Evolutionary conservation across 805 yeast species (phyloP).

Genomic region (Metschnikowia proteae): DNA sequence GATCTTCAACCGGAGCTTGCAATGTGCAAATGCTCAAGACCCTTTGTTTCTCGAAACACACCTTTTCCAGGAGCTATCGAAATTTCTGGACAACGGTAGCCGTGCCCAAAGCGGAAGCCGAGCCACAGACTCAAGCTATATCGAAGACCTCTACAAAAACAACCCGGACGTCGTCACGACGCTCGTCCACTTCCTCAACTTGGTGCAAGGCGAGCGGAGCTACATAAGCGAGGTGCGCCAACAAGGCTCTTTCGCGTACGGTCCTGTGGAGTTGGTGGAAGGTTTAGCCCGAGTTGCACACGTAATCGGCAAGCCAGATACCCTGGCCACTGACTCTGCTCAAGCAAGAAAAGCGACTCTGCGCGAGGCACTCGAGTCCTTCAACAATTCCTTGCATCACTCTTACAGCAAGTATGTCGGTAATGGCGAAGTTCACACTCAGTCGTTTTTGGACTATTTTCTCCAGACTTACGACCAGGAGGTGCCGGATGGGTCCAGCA

Average conservation of each 20-base stretch:
- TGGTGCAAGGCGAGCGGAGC: constrained; percentile 13
- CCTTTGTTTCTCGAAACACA: constrained; percentile 12
- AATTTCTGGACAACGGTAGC: not conserved
- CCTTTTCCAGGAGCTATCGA: constrained; percentile 11
- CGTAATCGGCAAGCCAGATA: constrained; percentile 8
- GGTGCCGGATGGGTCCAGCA: constrained; percentile 23
- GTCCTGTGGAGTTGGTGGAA: constrained; percentile 12
- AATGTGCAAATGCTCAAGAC: not conserved
- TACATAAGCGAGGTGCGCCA: constrained; percentile 6
- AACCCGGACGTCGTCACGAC: constrained; percentile 8
- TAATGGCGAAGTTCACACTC: constrained; percentile 6
- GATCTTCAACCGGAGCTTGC: constrained; percentile 22
- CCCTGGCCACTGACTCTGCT: constrained; percentile 1
- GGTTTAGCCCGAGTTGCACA: constrained; percentile 13
- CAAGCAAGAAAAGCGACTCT: constrained; percentile 6
- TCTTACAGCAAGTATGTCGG: constrained; percentile 8
- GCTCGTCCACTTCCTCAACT: constrained; percentile 12
- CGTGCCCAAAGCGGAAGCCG: not conserved
- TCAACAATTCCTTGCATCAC: constrained; percentile 17
- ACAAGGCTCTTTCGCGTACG: constrained; percentile 7
- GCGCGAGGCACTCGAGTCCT: constrained; percentile 11
- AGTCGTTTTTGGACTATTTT: constrained; percentile 36
- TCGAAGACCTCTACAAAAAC: constrained; percentile 10
- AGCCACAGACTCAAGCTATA: not conserved
- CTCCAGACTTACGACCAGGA: constrained; percentile 40